Evolutionary conservation across 495 filamentous ascomycete genomes (phyloP).

Genomic region (Extremus antarcticus): DNA sequence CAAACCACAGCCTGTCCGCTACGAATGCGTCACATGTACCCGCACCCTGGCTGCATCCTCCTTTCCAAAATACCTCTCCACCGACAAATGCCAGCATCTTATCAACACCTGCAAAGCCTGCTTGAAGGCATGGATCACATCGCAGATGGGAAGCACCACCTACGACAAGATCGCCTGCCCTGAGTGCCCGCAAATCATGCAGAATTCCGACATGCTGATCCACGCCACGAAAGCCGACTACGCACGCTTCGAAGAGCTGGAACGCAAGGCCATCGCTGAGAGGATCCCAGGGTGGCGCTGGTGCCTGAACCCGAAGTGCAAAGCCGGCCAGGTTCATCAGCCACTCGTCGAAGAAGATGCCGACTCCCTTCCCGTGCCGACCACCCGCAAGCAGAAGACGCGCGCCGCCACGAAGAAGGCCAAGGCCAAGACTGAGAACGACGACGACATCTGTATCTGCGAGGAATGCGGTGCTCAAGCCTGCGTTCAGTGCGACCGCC

Average conservation of each 20-base stretch:
- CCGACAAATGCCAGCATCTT: slow-evolving; percentile 11
- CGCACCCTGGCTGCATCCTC: slow-evolving; percentile 4
- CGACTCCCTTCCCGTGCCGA: background rate
- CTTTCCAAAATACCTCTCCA: slow-evolving; percentile 5
- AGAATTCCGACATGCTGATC: slow-evolving; percentile 5
- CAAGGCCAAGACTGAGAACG: background rate
- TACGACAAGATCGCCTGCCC: slow-evolving; percentile 11
- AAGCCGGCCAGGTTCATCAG: slow-evolving; percentile 7
- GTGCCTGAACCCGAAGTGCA: background rate
- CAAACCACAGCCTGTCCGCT: no score
- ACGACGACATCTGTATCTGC: slow-evolving; percentile 25
- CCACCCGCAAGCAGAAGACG: background rate
- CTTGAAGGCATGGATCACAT: slow-evolving; percentile 5
- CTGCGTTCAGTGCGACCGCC: slow-evolving; percentile 29
- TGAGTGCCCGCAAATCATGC: slow-evolving; percentile 12
- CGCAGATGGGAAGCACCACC: slow-evolving; percentile 7
- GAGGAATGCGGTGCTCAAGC: slow-evolving; percentile 27
- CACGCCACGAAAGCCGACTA: slow-evolving; percentile 4
- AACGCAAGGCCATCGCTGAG: slow-evolving; percentile 10
- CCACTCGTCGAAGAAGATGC: background rate
- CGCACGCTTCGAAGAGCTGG: slow-evolving; percentile 11
- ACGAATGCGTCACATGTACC: slow-evolving; percentile 10
- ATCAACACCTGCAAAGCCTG: slow-evolving; percentile 19
- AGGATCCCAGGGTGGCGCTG: slow-evolving; percentile 11
- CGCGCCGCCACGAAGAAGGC: background rate